Conservation (phyloP, 345 rosid genomes). For the Dimocarpus longan region DNA sequence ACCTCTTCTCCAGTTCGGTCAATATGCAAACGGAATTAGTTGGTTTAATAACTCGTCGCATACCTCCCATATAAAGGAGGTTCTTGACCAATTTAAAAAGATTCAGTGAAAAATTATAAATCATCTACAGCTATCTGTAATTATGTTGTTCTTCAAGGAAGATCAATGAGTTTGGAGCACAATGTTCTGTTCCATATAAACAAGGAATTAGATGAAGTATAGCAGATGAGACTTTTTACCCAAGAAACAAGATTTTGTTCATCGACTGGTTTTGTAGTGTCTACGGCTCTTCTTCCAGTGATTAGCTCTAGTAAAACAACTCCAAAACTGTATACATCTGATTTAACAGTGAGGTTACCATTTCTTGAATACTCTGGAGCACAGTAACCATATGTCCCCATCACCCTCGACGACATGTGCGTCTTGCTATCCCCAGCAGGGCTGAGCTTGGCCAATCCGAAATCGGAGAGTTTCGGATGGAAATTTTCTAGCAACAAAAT, state of each 20-base stretch:
- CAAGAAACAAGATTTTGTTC: conserved; percentile 82
- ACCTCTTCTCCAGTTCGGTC: no score
- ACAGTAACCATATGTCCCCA: conserved; percentile 79
- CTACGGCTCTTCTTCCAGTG: conserved; percentile 69
- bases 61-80: neutral
- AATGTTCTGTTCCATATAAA: neutral
- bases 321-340: conserved; percentile 86
- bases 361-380: conserved; percentile 77
- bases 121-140: neutral
- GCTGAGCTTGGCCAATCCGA: conserved; percentile 60
- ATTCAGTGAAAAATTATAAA: no score
- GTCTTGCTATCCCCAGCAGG: conserved; percentile 40
- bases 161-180: neutral
- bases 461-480: conserved; percentile 60
- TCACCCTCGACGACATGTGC: conserved; percentile 46
- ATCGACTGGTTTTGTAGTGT: conserved; percentile 59
- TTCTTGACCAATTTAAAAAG: neutral
- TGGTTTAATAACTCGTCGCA: no score
- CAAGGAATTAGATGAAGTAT: neutral
- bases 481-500: conserved; percentile 55
- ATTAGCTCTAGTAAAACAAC: conserved; percentile 74
- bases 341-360: conserved; percentile 51
- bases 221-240: conserved; percentile 41
- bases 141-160: neutral
- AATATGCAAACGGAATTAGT: no score